Conservation (phyloP, 2,329 filamentous ascomycete species). For the Akanthomyces muscarius region DNA sequence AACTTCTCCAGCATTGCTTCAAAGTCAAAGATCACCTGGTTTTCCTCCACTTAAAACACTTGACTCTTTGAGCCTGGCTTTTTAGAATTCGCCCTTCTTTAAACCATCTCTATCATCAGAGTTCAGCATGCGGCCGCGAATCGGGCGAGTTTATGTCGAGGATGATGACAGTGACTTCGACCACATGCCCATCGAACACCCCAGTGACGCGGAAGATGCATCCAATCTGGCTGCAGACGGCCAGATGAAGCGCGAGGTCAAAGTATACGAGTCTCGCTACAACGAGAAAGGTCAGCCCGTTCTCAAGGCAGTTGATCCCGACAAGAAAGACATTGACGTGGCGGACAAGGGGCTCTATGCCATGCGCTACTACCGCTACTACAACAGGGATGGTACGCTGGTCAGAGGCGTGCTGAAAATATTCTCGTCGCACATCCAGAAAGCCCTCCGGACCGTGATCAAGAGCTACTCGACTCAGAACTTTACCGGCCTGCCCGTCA, state of each 20-base stretch:
- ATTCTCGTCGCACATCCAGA: conserved; percentile 1
- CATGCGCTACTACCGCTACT: conserved; percentile 2
- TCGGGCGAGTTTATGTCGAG: too few species aligned
- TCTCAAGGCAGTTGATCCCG: not conserved
- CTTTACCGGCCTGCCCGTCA: conserved; percentile 5
- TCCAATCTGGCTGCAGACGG: not conserved
- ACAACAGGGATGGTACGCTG: not conserved
- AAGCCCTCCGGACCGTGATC: conserved; percentile 1
- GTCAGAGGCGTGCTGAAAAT: conserved; percentile 4
- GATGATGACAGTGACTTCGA: too few species aligned
- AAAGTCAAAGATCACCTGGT: too few species aligned
- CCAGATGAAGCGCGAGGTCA: conserved; percentile 1
- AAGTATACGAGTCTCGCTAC: not conserved
- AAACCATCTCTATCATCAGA: too few species aligned
- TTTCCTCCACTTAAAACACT: too few species aligned
- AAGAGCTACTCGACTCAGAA: not conserved
- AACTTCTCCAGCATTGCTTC: too few species aligned
- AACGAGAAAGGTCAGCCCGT: not conserved
- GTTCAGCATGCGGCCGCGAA: too few species aligned
- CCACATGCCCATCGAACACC: not conserved
- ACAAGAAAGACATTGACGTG: conserved; percentile 24
- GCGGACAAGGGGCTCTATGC: conserved; percentile 29
- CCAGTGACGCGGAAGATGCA: not conserved
- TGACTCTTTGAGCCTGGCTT: too few species aligned
- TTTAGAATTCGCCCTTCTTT: too few species aligned